Evolutionary conservation across 495 filamentous ascomycete genomes (phyloP), one percentile per base, ranked within the genome.

Genomic region (Penicillium lagena): DNA sequence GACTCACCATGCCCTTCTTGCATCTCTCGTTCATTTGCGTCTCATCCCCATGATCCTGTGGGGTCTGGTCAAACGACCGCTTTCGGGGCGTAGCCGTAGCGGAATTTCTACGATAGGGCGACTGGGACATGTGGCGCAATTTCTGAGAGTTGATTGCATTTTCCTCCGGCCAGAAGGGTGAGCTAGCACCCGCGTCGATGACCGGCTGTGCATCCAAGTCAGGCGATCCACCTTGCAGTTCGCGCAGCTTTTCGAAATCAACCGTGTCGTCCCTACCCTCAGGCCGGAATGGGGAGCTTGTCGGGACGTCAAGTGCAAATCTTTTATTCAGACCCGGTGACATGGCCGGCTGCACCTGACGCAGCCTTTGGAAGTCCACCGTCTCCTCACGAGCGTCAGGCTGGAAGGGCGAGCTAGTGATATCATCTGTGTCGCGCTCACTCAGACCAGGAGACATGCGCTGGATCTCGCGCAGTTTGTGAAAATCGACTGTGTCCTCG

Each of bases 401-500:
- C 34, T 60, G 58, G 45, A 71, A 72, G 0, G 68, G 68, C 1
- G 68, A 72, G 37, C 67, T 70, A 28, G 59, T 58, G 1, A 55
- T 55, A 27, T 56, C 58, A 11, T 51, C 54, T 32, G 37, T 4
- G 22, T 22, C 22, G 2, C 22, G 22, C 4, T 22, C 22, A 6
- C 22, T 6, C 22, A 22, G 6, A 22, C 22, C 22, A 22, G 22
- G 22, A 0, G 22, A 22, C 22, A 22, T 22, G 31, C 37, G 43
- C 34, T 47, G 40, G 30, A 40, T 51, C 15, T 51, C 36, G 12
- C 52, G 60, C 29, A 67, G 31, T 33, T 47, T 63, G 22, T 64
- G 49, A 31, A 65, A 60, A 47, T 71, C 66, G 2, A 66, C 64
- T 0, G 67, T 71, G 10, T 67, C 62, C 37, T 73, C 67, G 37